Evolutionary conservation across 495 filamentous ascomycete species (phyloP).

Genomic region (Trichodelitschia bisporula): DNA sequence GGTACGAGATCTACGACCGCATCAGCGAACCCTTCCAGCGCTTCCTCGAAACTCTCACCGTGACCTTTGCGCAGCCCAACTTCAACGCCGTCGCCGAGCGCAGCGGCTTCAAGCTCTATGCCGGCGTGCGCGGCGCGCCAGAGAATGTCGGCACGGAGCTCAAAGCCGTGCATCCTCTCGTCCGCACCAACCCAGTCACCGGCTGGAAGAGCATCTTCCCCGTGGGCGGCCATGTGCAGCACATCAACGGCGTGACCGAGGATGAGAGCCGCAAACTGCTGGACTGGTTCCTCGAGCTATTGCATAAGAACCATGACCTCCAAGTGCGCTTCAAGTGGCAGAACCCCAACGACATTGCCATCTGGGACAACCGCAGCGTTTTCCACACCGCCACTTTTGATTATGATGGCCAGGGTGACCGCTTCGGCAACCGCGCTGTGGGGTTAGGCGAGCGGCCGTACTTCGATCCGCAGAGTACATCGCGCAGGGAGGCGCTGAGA

Average conservation of each 20-base stretch:
- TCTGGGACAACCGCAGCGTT: no score
- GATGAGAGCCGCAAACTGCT: slow-evolving; percentile 22
- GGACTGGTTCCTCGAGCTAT: slow-evolving; percentile 34
- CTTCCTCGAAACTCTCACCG: slow-evolving; percentile 1
- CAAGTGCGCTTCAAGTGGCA: slow-evolving; percentile 41
- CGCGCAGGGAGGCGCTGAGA: slow-evolving; percentile 21
- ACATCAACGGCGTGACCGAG: slow-evolving; percentile 1
- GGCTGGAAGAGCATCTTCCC: slow-evolving; percentile 1
- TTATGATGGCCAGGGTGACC: slow-evolving; percentile 6
- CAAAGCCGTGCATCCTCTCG: slow-evolving; percentile 1
- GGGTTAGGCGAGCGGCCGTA: slow-evolving; percentile 4
- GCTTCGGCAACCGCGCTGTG: slow-evolving; percentile 3
- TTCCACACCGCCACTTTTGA: slow-evolving; percentile 2
- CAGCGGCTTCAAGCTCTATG: slow-evolving; percentile 1
- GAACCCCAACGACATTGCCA: slow-evolving; percentile 15
- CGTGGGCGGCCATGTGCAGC: background rate
- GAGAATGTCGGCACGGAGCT: background rate
- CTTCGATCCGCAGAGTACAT: slow-evolving; percentile 20
- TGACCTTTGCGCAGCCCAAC: background rate
- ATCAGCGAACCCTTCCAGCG: slow-evolving; percentile 20
- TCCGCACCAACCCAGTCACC: slow-evolving; percentile 53
- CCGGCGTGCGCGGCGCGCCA: background rate
- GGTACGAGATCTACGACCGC: slow-evolving; percentile 59
- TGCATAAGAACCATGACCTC: slow-evolving; percentile 57
- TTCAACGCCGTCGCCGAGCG: background rate